These are phyloP conservation scores for Cinnamomum chago DNA, from an alignment of 164 flowering plant genomes.

Conservation along the genomic window DNA sequence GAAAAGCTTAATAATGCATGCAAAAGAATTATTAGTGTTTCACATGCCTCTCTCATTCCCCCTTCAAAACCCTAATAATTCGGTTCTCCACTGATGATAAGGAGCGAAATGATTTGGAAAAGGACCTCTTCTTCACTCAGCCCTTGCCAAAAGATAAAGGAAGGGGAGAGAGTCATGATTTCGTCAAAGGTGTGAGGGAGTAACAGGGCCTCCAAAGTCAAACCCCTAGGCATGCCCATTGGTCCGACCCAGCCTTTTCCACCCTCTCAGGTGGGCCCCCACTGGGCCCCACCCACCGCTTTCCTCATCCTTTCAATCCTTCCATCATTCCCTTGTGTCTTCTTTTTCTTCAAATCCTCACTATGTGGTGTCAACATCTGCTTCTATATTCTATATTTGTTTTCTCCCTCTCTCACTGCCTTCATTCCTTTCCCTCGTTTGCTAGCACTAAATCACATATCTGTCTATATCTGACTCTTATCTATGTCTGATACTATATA, in stretches of 20 bases:
- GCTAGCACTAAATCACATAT: constrained; percentile 2
- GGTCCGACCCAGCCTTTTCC: constrained; percentile 8
- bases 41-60: constrained; percentile 29
- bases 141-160: constrained; percentile 4
- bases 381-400: not conserved
- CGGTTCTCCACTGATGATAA: constrained; percentile 37
- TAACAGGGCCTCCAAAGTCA: constrained; percentile 9
- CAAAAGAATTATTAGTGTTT: constrained; percentile 7
- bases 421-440: not conserved
- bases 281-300: not conserved
- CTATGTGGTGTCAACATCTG: constrained; percentile 1
- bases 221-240: constrained; percentile 8
- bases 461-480: not conserved
- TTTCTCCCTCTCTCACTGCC: not conserved
- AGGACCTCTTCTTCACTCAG: not conserved
- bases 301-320: constrained; percentile 6
- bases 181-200: constrained; percentile 3
- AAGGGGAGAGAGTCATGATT: constrained; percentile 7
- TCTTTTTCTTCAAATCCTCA: not conserved
- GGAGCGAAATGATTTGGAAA: constrained; percentile 12
- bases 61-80: constrained; percentile 39
- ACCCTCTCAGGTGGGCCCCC: constrained; percentile 4
- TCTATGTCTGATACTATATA: not conserved
- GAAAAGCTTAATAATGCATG: not conserved
- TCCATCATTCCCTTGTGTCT: constrained; percentile 4